Evolutionary conservation across 2,329 filamentous ascomycete genomes (phyloP), one percentile per base, ranked within the genome.

Genomic region (Penicillium corylophilum): DNA sequence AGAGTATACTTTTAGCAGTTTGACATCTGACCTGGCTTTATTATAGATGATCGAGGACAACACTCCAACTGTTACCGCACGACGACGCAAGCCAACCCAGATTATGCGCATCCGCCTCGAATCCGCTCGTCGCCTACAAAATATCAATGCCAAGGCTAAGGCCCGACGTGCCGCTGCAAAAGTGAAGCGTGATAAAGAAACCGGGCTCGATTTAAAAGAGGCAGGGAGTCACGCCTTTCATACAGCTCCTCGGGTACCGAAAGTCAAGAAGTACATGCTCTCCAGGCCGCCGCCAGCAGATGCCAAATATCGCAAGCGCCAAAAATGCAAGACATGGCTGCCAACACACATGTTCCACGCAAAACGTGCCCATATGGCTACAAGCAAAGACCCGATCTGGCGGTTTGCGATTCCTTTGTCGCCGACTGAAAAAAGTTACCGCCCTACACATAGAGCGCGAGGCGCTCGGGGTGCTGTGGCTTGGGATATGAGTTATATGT

Each of bases 401-500:
- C 83, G 91, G 36, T 96, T 96, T 71, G 84, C 90, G 1, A 77
- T 97, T 22, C 90, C 92, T 0, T 71, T 95, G 57, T 90, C 89
- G 4, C 90, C 93, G 0, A 95, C 88, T 24, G 86, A 90, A 66
- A 99, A 99, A 76, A 86, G 87, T 46, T 96, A 96, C 68, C 80
- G 94, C 45, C 84, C 90, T 41, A 94, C 90, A 0, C 91, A 97
- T 75, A 84, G 92, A 57, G 87, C 90, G 20, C 83, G 85, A 46
- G 85, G 85, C 24, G 80, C 86, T 46, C 83, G 86, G 58, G 92
- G 94, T 5, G 87, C 87, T 20, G 78, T 97, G 39, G 86, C 86
- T 1, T 97, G 93, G 91, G 94, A 99, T 72, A 89, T 85, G 77
- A 97, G 92, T 69, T 99, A 96, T 68, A 88, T 94, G 77, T 89